A percentile compares a stretch with the other conserved stretches of the same genome.
Conservation (phyloP, 495 filamentous ascomycete species). For the Neurospora sp. region DNA sequence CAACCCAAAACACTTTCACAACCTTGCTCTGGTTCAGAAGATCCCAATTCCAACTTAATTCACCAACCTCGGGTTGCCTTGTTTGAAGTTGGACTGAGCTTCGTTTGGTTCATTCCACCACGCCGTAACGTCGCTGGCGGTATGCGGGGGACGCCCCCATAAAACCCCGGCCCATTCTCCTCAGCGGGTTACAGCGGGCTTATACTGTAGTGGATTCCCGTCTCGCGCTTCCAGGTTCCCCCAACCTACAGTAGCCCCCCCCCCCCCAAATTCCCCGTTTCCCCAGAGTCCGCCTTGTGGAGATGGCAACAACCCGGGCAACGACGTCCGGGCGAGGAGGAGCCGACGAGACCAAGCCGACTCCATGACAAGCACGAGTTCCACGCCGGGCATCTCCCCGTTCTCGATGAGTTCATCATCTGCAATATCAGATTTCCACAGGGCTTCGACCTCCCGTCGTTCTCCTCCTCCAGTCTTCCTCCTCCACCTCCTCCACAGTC, state of each 20-base stretch:
- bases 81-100: neutral
- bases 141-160: neutral
- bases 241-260: neutral
- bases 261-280: too few relatives aligned
- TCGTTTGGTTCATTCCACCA: neutral
- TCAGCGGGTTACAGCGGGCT: neutral
- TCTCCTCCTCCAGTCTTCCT: neutral
- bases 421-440: neutral
- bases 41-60: neutral
- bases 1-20: neutral
- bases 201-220: neutral
- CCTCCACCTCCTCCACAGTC: neutral
- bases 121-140: neutral
- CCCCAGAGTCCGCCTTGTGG: neutral
- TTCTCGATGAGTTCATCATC: neutral
- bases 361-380: neutral
- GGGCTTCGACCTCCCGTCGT: neutral
- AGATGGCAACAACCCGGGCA: neutral
- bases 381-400: too few relatives aligned
- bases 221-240: neutral
- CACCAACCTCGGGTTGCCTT: neutral
- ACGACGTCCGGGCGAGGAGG: neutral
- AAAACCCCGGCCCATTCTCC: neutral
- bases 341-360: neutral
- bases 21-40: neutral